Conservation (phyloP, 106 monocot genomes). For the Ottelia alismoides region DNA sequence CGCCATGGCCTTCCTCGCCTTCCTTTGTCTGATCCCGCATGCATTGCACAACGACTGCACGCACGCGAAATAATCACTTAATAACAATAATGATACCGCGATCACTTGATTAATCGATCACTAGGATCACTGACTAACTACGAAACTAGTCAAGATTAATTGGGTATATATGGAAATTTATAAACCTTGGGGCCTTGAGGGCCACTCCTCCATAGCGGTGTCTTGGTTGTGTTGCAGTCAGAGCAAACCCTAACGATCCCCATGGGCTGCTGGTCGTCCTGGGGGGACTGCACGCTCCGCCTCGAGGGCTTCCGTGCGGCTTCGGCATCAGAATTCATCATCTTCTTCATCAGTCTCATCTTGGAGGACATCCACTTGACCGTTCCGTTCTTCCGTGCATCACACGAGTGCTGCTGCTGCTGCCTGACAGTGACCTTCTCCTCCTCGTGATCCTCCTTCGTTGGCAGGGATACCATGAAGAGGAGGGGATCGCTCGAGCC, state of each 20-base stretch:
- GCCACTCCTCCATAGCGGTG: constrained; percentile 18
- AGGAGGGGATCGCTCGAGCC: neutral
- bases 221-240: constrained; percentile 15
- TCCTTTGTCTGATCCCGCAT: constrained; percentile 10
- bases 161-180: neutral
- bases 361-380: constrained; percentile 10
- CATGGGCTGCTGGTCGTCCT: neutral
- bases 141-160: neutral
- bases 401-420: neutral
- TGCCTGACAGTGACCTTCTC: too few species aligned
- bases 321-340: constrained; percentile 2
- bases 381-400: neutral
- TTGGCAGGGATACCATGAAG: neutral
- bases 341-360: constrained; percentile 14
- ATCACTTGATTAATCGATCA: too few species aligned
- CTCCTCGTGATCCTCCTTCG: neutral
- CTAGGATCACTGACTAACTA: too few species aligned
- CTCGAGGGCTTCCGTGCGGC: neutral
- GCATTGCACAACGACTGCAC: constrained; percentile 4
- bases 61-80: too few species aligned
- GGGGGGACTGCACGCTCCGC: neutral
- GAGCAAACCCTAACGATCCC: constrained; percentile 8
- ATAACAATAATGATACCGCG: too few species aligned
- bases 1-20: constrained; percentile 7
- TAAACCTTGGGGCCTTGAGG: constrained; percentile 14